Conservation (phyloP, 179 eudicot species). For the Drosera spatulata region DNA sequence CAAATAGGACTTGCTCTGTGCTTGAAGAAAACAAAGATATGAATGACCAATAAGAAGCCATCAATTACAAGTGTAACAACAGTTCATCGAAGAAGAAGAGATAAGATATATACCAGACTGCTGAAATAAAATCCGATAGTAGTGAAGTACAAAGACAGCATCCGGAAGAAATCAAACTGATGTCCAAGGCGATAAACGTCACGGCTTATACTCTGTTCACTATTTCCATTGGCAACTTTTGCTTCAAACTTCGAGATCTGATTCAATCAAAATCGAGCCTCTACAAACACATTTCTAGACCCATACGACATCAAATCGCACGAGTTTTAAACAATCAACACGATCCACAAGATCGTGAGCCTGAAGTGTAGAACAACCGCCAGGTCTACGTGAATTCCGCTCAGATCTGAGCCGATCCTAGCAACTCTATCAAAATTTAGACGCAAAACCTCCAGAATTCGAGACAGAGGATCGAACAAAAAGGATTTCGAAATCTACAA, state of each 20-base stretch:
- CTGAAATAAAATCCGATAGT: conserved; percentile 85
- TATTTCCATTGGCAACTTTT: conserved; percentile 92
- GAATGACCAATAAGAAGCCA: not conserved
- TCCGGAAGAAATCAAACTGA: conserved; percentile 87
- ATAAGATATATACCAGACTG: conserved; percentile 44
- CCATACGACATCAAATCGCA: no score
- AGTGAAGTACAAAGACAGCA: conserved; percentile 91
- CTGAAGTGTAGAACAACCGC: no score
- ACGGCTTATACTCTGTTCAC: conserved; percentile 92
- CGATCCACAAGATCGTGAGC: no score
- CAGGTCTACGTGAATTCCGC: no score
- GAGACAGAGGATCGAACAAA: no score
- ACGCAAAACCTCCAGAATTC: no score
- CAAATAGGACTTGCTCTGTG: not conserved
- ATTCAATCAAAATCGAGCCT: conserved; percentile 28
- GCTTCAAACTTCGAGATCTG: conserved; percentile 97
- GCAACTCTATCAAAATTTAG: no score
- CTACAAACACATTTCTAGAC: no score
- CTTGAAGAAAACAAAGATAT: not conserved
- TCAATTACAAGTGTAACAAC: no score
- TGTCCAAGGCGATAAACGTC: conserved; percentile 90
- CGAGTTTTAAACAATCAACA: no score
- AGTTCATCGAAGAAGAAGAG: not conserved
- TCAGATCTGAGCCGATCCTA: no score
- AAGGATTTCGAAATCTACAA: no score